Base-by-base conservation (phyloP, 441 rosid genomes). In the Jatropha podagrica region DNA sequence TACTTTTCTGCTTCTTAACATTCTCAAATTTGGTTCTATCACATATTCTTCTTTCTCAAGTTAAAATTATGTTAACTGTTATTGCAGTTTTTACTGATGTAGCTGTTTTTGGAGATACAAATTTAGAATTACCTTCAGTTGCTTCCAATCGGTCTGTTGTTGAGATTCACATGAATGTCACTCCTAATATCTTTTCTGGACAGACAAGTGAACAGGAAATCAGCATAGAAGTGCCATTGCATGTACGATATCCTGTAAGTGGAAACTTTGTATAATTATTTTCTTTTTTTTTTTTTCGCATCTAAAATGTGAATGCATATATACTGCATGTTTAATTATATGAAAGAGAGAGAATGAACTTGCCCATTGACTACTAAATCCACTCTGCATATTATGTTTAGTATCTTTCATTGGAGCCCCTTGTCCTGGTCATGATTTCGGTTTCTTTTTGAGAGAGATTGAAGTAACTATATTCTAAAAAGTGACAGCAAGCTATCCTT, bases 201-300 rank as follows among this genome's bases (percentile, higher is more conserved):
- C 65, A 82, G 54, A 77, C 68, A 65, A 80, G 73, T 60, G 88
- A 74, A 83, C 56, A 78, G 55, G 90, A 85, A 79, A 78, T 94
- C 74, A 79, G 77, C 51, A 37, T 91, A 61, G 77, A 81, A 74
- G 88, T 96, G 76, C 98, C 72, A 4, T 76, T 94, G 77, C 98
- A 94, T 81, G 94, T 90, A 18, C 89, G 97, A 2, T 94, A 96
- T 85, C 92, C 86, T 71, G 98, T 91, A 78, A 84, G 86, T 80
- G n/a, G 23, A 55, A 41, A 7, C 14, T 26, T 32, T 7, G n/a
- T n/a, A 56, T 56, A n/a, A 20, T 56, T 12, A 18, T 15, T 52
- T 27, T 44, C 1, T 32, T 32, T 1, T 32, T 23, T 9, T 9
- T 62, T 66, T 10, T 4, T 7, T 66, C n/a, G 38, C 20, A 13